Percentiles rank a stretch among this genome's conserved stretches.
phyloP scores from a whole-genome alignment of 768 basidiomycete species.

The Serpula lacrymans region DNA sequence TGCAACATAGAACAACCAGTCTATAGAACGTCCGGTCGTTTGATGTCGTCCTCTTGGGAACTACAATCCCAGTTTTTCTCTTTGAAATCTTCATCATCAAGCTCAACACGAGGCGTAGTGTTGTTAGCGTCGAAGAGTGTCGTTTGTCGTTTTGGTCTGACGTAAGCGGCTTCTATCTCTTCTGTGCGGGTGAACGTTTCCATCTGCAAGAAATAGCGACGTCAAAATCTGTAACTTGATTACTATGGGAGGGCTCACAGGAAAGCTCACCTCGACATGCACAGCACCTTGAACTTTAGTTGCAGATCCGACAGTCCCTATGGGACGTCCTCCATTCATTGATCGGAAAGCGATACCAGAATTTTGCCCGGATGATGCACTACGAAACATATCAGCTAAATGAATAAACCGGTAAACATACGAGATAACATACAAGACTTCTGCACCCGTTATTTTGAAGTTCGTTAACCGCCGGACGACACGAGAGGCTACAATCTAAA shows the following conservation, averaged over 20 bases:
- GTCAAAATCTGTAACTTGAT: constrained; percentile 1
- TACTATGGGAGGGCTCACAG: neutral
- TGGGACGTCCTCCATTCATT: constrained; percentile 10
- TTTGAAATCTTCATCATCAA: too few species aligned
- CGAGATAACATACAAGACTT: constrained; percentile 21
- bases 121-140: too few species aligned
- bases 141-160: too few species aligned
- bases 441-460: constrained; percentile 30
- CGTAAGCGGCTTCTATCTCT: too few species aligned
- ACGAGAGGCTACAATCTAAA: constrained; percentile 56
- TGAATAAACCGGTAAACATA: neutral
- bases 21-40: too few species aligned
- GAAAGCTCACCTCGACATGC: constrained; percentile 31
- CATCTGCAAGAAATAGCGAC: constrained; percentile 17
- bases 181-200: constrained; percentile 23
- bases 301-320: constrained; percentile 8
- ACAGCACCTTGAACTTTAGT: constrained; percentile 18
- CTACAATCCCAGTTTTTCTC: too few species aligned
- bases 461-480: constrained; percentile 58
- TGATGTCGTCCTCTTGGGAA: too few species aligned
- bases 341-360: constrained; percentile 17
- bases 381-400: neutral
- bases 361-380: constrained; percentile 12
- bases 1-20: too few species aligned
- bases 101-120: too few species aligned